A percentile compares a stretch with the other conserved stretches of the same genome.
Evolutionary conservation across 1,284 basidiomycete species (phyloP).

Genomic region (Cutaneotrichosporon cavernicola): DNA sequence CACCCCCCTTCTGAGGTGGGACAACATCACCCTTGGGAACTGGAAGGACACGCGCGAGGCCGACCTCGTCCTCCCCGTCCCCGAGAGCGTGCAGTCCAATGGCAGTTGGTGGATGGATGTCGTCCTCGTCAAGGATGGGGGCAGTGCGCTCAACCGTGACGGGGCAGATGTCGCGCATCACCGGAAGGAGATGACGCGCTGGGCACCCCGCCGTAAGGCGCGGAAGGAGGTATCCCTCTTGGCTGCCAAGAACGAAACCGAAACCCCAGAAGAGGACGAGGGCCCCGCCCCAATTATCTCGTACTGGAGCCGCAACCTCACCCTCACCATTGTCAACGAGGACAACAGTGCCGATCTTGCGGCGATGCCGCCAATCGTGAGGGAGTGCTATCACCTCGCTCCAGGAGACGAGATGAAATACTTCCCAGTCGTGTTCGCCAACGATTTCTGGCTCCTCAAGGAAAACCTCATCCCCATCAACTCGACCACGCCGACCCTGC

Average conservation of each 20-base stretch:
- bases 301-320: slow-evolving; percentile 84
- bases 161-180: slow-evolving; percentile 66
- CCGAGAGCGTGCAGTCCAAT: slow-evolving; percentile 73
- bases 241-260: slow-evolving; percentile 55
- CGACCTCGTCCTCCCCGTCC: slow-evolving; percentile 69
- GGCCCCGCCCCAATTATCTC: slow-evolving; percentile 57
- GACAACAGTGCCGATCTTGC: slow-evolving; percentile 59
- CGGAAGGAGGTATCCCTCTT: slow-evolving; percentile 84
- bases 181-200: slow-evolving; percentile 83
- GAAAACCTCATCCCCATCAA: slow-evolving; percentile 79
- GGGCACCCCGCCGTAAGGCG: slow-evolving; percentile 67
- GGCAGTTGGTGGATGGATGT: slow-evolving; percentile 76
- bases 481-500: slow-evolving; percentile 67
- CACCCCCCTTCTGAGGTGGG: slow-evolving; percentile 59
- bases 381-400: slow-evolving; percentile 58
- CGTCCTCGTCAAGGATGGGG: slow-evolving; percentile 66
- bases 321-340: slow-evolving; percentile 80
- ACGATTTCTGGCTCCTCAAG: slow-evolving; percentile 87
- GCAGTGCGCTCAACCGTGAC: slow-evolving; percentile 61
- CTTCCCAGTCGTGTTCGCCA: slow-evolving; percentile 85
- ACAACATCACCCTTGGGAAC: slow-evolving; percentile 77
- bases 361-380: slow-evolving; percentile 64
- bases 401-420: slow-evolving; percentile 55
- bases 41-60: slow-evolving; percentile 68
- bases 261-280: slow-evolving; percentile 32